These are phyloP conservation scores for Gastrolobium bilobum DNA, from an alignment of 306 rosid genomes.

Conservation along the genomic window DNA sequence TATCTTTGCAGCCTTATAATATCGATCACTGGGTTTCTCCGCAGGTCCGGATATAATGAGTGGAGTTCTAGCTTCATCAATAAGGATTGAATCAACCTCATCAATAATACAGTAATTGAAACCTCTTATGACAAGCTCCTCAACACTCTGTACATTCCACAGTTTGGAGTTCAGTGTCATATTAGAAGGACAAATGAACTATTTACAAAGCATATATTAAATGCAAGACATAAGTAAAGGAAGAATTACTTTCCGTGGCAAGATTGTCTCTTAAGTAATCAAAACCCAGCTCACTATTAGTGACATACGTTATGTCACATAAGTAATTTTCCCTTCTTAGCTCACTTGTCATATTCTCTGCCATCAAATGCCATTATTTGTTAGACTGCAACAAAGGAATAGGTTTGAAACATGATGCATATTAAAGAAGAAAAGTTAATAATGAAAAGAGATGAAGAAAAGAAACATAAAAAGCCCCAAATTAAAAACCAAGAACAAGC, in stretches of 20 bases:
- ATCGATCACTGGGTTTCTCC: conserved; percentile 90
- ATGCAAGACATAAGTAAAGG: conserved; percentile 58
- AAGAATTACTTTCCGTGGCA: conserved; percentile 99
- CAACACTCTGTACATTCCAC: conserved; percentile 81
- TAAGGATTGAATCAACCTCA: conserved; percentile 98
- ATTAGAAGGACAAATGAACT: conserved; percentile 42
- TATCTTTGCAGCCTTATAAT: conserved; percentile 94
- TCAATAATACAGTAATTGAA: conserved; percentile 93
- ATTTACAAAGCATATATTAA: conserved; percentile 30
- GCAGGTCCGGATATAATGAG: conserved; percentile 98
- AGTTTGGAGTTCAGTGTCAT: conserved; percentile 48
- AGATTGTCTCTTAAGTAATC: conserved; percentile 98
- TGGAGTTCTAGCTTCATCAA: conserved; percentile 99
- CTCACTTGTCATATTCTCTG: conserved; percentile 99
- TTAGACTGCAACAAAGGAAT: conserved; percentile 44
- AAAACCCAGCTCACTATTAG: conserved; percentile 98
- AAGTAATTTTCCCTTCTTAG: conserved; percentile 91
- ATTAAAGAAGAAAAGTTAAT: conserved; percentile 34
- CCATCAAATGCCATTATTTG: conserved; percentile 50
- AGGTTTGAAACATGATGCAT: background rate
- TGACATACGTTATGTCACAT: conserved; percentile 95
- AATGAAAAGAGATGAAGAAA: background rate
- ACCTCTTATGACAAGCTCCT: conserved; percentile 92
- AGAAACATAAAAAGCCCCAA: background rate
- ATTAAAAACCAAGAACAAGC: conserved; percentile 30